A percentile compares a stretch with the other conserved stretches of the same genome.
phyloP scores from a whole-genome alignment of 345 rosid species.

The Sisymbrium altissimum region DNA sequence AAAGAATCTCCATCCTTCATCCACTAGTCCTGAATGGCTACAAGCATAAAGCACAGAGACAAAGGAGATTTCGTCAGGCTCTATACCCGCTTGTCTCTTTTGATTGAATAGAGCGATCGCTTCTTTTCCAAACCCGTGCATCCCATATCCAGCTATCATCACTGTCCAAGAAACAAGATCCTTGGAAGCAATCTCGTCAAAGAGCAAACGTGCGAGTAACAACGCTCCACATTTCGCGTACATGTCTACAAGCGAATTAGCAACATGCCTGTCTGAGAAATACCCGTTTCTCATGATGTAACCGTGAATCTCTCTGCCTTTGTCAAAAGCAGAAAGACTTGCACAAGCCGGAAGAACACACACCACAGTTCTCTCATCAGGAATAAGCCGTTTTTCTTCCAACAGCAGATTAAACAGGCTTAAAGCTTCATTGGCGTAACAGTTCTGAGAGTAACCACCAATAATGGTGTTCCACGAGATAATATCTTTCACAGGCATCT shows the following conservation, averaged over 20 bases:
- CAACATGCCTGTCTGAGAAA: constrained; percentile 47
- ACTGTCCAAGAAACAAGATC: constrained; percentile 76
- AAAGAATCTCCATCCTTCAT: constrained; percentile 78
- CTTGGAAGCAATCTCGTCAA: constrained; percentile 50
- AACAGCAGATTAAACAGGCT: constrained; percentile 42
- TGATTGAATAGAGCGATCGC: constrained; percentile 53
- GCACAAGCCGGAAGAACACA: constrained; percentile 78
- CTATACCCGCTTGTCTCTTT: constrained; percentile 44
- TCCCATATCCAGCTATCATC: constrained; percentile 81
- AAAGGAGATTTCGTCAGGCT: constrained; percentile 66
- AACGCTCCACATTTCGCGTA: constrained; percentile 63
- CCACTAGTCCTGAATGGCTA: constrained; percentile 64
- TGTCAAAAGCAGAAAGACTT: constrained; percentile 61
- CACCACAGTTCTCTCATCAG: constrained; percentile 56
- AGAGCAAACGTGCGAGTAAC: constrained; percentile 48
- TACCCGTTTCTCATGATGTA: constrained; percentile 47
- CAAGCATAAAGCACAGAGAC: constrained; percentile 62
- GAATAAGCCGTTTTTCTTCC: constrained; percentile 34
- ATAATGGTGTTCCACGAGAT: constrained; percentile 73
- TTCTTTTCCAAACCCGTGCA: constrained; percentile 72
- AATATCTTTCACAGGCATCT: constrained; percentile 53
- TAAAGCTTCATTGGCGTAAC: constrained; percentile 59
- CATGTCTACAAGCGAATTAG: constrained; percentile 72
- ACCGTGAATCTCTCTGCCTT: constrained; percentile 65
- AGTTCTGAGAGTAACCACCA: constrained; percentile 64